Percentiles rank a stretch among this genome's conserved stretches.
These are phyloP conservation scores for Choanephora cucurbitarum DNA, from an alignment of 371 early-diverging fungal genomes.

Conservation along the genomic window DNA sequence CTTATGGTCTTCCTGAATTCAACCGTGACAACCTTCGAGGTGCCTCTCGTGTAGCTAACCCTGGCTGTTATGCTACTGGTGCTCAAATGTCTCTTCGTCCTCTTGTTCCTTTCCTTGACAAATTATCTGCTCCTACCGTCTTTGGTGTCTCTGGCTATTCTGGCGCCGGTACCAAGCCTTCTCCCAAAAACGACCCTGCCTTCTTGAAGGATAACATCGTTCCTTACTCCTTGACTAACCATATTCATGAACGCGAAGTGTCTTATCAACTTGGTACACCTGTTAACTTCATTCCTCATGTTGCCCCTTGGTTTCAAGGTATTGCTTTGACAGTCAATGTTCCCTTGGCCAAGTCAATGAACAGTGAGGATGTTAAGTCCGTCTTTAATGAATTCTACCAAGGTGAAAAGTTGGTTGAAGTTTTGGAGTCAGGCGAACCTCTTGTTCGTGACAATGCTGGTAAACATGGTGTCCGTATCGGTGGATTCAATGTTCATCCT, in stretches of 20 bases:
- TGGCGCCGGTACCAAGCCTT: slow-evolving; percentile 96
- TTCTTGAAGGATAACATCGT: slow-evolving; percentile 86
- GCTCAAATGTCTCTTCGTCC: slow-evolving; percentile 90
- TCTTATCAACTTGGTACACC: slow-evolving; percentile 72
- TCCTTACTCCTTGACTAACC: slow-evolving; percentile 90
- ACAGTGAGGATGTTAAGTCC: slow-evolving; percentile 62
- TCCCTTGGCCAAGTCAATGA: slow-evolving; percentile 75
- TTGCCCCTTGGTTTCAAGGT: slow-evolving; percentile 92
- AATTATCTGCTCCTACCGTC: slow-evolving; percentile 65
- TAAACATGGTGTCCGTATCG: slow-evolving; percentile 85
- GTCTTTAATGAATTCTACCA: slow-evolving; percentile 74
- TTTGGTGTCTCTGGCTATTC: slow-evolving; percentile 97
- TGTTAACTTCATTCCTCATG: slow-evolving; percentile 86
- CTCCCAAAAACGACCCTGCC: slow-evolving; percentile 89
- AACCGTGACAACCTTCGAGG: slow-evolving; percentile 60
- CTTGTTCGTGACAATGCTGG: slow-evolving; percentile 86
- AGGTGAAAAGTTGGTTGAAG: slow-evolving; percentile 80
- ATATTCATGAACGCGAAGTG: slow-evolving; percentile 96
- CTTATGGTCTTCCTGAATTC: slow-evolving; percentile 91
- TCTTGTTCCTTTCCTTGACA: slow-evolving; percentile 65
- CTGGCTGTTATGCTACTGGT: slow-evolving; percentile 98
- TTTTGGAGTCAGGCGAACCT: slow-evolving; percentile 73
- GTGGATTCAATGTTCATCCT: slow-evolving; percentile 87
- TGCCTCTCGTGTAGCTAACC: slow-evolving; percentile 84
- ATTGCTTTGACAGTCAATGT: slow-evolving; percentile 87